These are phyloP conservation scores for Aspergillus vadensis DNA, from an alignment of 2,329 filamentous ascomycete genomes.

Conservation along the genomic window DNA sequence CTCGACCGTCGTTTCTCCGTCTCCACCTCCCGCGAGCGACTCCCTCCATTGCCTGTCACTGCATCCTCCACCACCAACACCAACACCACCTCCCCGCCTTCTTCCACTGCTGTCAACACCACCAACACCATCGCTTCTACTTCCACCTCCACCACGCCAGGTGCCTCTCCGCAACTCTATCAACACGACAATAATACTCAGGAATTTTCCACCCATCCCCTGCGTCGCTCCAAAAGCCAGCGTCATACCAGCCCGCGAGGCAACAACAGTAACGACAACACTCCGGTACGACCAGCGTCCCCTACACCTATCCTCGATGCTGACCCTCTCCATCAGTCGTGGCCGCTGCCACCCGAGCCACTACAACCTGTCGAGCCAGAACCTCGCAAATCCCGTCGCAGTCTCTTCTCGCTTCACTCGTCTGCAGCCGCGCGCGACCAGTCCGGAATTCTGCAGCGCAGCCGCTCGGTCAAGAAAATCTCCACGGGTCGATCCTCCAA, in stretches of 20 bases:
- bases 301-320: constrained; percentile 25
- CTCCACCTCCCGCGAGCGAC: constrained; percentile 16
- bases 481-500: constrained; percentile 23
- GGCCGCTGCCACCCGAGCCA: constrained; percentile 20
- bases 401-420: constrained; percentile 25
- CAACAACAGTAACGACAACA: not conserved
- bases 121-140: constrained; percentile 16
- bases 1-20: constrained; percentile 11
- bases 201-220: constrained; percentile 9
- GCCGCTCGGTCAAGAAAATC: constrained; percentile 29
- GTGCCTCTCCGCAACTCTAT: not conserved
- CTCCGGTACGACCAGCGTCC: constrained; percentile 10
- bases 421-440: constrained; percentile 20
- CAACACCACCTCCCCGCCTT: not conserved
- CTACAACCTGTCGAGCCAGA: constrained; percentile 22
- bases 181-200: not conserved
- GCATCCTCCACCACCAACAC: constrained; percentile 18
- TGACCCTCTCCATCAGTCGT: constrained; percentile 30
- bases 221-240: constrained; percentile 31
- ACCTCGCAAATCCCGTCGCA: constrained; percentile 27
- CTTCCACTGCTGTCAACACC: constrained; percentile 13
- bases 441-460: constrained; percentile 31
- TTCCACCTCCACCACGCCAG: constrained; percentile 13
- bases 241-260: constrained; percentile 22
- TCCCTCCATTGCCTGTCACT: constrained; percentile 13